These are phyloP conservation scores for Paraconiothyrium brasiliense DNA, from an alignment of 2,329 filamentous ascomycete genomes.

Conservation along the genomic window DNA sequence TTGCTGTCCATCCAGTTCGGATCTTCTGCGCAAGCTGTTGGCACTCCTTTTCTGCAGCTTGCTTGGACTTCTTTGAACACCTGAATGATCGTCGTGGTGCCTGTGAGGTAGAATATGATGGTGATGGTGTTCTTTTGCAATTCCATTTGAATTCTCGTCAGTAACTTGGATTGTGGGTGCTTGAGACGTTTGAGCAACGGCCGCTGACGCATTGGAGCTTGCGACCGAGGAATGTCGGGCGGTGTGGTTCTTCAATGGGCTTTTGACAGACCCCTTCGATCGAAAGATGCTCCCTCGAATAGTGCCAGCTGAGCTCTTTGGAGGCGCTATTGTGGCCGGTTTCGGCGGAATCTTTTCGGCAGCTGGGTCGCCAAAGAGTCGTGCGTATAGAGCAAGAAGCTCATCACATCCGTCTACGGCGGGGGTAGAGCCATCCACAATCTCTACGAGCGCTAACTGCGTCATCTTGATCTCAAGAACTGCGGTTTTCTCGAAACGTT, in stretches of 20 bases:
- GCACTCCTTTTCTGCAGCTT: conserved; percentile 52
- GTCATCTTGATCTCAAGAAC: conserved; percentile 97
- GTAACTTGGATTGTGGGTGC: conserved; percentile 82
- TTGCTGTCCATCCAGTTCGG: conserved; percentile 31
- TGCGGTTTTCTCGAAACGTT: conserved; percentile 81
- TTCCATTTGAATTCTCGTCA: conserved; percentile 62
- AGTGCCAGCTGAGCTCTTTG: conserved; percentile 70
- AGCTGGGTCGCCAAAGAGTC: conserved; percentile 75
- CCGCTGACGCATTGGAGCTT: conserved; percentile 39
- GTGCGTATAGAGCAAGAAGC: conserved; percentile 80
- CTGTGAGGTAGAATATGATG: conserved; percentile 46
- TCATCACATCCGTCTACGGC: conserved; percentile 91
- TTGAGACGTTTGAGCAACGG: conserved; percentile 39
- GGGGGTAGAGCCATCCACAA: conserved; percentile 81
- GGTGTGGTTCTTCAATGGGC: conserved; percentile 27
- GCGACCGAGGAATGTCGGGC: conserved; percentile 36
- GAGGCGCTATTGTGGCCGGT: conserved; percentile 62
- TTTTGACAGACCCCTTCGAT: conserved; percentile 43
- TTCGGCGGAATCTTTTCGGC: conserved; percentile 48
- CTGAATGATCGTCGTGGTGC: conserved; percentile 43
- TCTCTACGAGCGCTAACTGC: conserved; percentile 83
- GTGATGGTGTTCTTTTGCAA: conserved; percentile 47
- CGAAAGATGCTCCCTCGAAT: conserved; percentile 81
- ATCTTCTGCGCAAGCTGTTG: conserved; percentile 46
- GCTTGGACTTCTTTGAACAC: conserved; percentile 50